These are phyloP conservation scores for Cornus kousa DNA, from an alignment of 148 eudicot species.

Conservation along the genomic window DNA sequence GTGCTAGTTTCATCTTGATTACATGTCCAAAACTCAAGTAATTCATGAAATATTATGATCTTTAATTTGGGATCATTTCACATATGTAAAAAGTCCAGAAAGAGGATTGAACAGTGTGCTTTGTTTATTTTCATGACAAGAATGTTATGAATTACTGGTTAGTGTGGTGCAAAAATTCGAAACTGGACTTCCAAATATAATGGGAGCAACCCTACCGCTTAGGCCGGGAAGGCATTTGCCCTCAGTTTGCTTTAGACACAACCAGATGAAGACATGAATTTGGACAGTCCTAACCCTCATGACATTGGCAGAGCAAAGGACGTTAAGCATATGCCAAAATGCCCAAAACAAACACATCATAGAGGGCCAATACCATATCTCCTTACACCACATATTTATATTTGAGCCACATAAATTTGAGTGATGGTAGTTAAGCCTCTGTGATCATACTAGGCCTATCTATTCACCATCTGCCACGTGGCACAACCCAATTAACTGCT, in stretches of 20 bases:
- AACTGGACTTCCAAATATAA: too few species aligned
- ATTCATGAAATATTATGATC: background rate
- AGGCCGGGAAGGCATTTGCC: too few species aligned
- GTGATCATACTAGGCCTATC: slow-evolving; percentile 34
- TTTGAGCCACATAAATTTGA: slow-evolving; percentile 53
- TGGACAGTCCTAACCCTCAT: background rate
- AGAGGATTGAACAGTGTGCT: too few species aligned
- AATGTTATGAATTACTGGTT: too few species aligned
- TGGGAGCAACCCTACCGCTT: too few species aligned
- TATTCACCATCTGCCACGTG: slow-evolving; percentile 47
- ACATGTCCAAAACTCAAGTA: background rate
- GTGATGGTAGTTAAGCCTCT: slow-evolving; percentile 40
- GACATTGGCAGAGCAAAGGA: background rate
- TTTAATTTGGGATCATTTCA: too few species aligned
- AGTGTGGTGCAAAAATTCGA: too few species aligned
- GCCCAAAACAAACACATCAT: background rate
- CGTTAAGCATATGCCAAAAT: background rate
- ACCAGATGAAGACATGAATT: too few species aligned
- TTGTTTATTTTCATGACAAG: too few species aligned
- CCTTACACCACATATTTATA: background rate
- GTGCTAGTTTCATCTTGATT: too few species aligned
- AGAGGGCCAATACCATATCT: background rate
- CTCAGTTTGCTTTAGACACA: too few species aligned
- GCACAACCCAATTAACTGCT: slow-evolving; percentile 52
- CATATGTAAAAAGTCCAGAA: too few species aligned